Base-by-base conservation (phyloP, 176 grass and related monocot species). In the Aegilops tauschii region DNA sequence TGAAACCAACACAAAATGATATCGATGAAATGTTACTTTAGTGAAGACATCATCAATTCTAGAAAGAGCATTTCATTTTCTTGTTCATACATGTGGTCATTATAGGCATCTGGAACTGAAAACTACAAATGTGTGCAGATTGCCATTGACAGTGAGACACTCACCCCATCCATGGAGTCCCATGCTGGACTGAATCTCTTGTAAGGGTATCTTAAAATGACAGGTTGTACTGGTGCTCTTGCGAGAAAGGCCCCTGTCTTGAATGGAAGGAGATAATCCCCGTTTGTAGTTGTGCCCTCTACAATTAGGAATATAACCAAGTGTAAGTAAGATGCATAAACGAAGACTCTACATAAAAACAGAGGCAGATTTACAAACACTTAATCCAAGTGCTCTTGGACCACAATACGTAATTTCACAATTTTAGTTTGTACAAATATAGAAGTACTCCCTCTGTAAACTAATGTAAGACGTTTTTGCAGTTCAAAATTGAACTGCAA, bases 241-340 rank as follows among this genome's bases (percentile, higher is more conserved):
- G 97, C 97, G 65, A 99, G 83, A 87, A 99, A 99, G 86, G 94
- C 94, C 32, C 97, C 97, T 0, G 92, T 91, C 71, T 94, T 96
- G 81, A 99, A 96, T 65, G 97, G 97, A 90, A 99, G 97, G 67
- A 99, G 89, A 78, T 94, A 99, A 67, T 91, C 92, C 63, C 97
- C 97, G 88, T 99, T 99, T 83, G 97, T 99, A 14, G 97, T 99
- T 59, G 97, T 98, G 35, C 97, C 97, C 89, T 98, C 97, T 98
- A 54, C 28, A 32, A 56, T 79, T 79, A 73, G 35, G 17, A 34
- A 80, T 73, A 65, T n/a, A 45, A 17, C 58, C 44, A 54, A 71
- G 6, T 70, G 21, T 37, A 73, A 56, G 56, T 69, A 54, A 54
- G 80, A 82, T 50, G 30, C 50, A 11, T 39, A 72, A 35, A 11